Evolutionary conservation across 2,329 filamentous ascomycete genomes (phyloP).

Genomic region (Colletotrichum endophyticum): DNA sequence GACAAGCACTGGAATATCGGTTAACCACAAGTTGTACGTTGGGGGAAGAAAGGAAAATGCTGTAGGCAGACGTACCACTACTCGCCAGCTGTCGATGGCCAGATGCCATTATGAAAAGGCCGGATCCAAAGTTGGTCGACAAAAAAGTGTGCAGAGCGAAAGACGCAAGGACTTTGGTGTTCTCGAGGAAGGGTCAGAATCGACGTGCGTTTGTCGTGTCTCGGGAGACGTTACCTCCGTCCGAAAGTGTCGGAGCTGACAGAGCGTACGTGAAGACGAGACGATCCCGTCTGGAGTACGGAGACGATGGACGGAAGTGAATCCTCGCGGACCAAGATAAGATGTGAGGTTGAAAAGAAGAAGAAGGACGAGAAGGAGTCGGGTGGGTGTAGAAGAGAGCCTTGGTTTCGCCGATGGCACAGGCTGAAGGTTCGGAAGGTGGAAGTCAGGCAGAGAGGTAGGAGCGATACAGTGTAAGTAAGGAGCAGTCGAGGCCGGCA

Average conservation of each 20-base stretch:
- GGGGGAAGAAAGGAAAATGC: background rate
- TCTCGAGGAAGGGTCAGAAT: background rate
- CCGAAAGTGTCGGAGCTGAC: conserved; percentile 8
- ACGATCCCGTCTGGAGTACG: background rate
- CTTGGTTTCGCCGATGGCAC: background rate
- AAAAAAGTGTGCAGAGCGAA: background rate
- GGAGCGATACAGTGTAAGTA: conserved; percentile 15
- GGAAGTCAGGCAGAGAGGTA: background rate
- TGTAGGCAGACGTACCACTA: background rate
- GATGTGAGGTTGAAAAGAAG: background rate
- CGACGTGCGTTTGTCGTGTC: background rate
- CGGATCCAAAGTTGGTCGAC: background rate
- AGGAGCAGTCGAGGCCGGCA: background rate
- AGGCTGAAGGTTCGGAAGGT: background rate
- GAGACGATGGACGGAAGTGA: background rate
- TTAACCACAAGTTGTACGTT: background rate
- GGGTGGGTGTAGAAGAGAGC: background rate
- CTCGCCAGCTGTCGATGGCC: background rate
- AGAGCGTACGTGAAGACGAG: background rate
- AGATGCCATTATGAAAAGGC: conserved; percentile 2
- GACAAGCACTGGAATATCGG: conserved; percentile 30
- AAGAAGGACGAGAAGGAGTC: background rate
- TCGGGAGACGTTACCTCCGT: background rate
- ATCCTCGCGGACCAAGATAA: background rate
- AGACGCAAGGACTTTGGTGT: background rate